phyloP scores from a whole-genome alignment of 805 yeast genomes.

The Hanseniaspora clermontiae region DNA sequence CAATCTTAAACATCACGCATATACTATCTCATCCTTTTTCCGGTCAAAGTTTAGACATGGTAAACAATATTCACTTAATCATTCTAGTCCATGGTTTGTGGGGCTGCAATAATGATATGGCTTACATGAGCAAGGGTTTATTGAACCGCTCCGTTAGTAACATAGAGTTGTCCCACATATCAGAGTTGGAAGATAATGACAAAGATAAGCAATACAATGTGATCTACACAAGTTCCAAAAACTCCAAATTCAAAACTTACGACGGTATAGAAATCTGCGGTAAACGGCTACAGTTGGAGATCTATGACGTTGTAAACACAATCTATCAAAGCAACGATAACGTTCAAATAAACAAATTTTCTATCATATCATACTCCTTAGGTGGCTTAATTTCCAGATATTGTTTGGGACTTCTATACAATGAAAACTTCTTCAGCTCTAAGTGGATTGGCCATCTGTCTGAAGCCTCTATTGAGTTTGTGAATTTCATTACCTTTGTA shows the following conservation, averaged over 20 bases:
- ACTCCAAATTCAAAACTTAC: constrained; percentile 37
- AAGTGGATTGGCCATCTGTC: not conserved
- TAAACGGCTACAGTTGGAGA: constrained; percentile 57
- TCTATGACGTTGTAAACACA: constrained; percentile 31
- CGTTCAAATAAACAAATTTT: constrained; percentile 42
- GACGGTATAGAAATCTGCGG: constrained; percentile 86
- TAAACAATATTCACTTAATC: constrained; percentile 36
- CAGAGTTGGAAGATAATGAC: constrained; percentile 19
- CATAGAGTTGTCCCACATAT: not conserved
- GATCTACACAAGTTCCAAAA: not conserved
- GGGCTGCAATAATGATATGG: constrained; percentile 64
- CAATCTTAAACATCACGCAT: not conserved
- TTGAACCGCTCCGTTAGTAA: not conserved
- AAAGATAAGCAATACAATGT: constrained; percentile 45
- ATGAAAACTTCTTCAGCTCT: constrained; percentile 38
- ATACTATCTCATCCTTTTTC: too few relatives aligned
- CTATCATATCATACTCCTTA: constrained; percentile 69
- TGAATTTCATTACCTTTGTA: constrained; percentile 49
- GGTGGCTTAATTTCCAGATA: constrained; percentile 76
- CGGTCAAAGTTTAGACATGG: not conserved
- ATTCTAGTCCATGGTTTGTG: constrained; percentile 60
- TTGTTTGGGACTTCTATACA: constrained; percentile 57
- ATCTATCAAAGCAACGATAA: constrained; percentile 17
- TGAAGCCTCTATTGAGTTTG: constrained; percentile 36
- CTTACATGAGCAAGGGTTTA: constrained; percentile 42